Percentiles rank a stretch among this genome's conserved stretches.
phyloP scores from a whole-genome alignment of 495 filamentous ascomycete species.

The Penicillium simplicissimum region DNA sequence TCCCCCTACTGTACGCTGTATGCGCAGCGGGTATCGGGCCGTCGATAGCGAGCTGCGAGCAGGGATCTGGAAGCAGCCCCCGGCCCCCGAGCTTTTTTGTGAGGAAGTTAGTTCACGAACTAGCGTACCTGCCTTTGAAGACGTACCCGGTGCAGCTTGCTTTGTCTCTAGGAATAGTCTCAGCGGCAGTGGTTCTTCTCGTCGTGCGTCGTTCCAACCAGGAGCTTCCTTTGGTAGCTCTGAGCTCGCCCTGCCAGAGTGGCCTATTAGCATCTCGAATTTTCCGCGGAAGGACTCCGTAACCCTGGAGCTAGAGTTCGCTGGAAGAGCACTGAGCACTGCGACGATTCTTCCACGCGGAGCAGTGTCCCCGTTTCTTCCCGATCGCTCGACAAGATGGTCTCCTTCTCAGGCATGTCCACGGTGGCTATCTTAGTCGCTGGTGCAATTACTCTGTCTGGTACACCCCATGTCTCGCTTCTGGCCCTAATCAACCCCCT shows the following conservation, averaged over 20 bases:
- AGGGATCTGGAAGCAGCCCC: constrained; percentile 26
- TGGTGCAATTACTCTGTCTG: neutral
- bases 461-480: constrained; percentile 1
- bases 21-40: constrained; percentile 39
- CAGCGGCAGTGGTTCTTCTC: neutral
- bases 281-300: neutral
- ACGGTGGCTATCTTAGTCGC: neutral
- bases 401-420: neutral
- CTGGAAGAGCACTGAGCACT: neutral
- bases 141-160: neutral
- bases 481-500: neutral
- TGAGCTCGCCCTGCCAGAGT: neutral
- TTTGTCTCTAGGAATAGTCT: neutral
- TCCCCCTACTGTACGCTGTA: constrained; percentile 31
- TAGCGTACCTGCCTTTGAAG: constrained; percentile 14
- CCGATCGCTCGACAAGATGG: constrained; percentile 6
- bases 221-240: neutral
- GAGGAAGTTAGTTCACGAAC: neutral
- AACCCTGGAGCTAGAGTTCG: neutral
- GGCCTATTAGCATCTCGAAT: neutral
- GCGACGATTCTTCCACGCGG: neutral
- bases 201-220: neutral
- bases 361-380: constrained; percentile 19
- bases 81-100: neutral
- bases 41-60: constrained; percentile 37